These are phyloP conservation scores for Trifolium pratense DNA, from an alignment of 306 rosid genomes.

Conservation along the genomic window DNA sequence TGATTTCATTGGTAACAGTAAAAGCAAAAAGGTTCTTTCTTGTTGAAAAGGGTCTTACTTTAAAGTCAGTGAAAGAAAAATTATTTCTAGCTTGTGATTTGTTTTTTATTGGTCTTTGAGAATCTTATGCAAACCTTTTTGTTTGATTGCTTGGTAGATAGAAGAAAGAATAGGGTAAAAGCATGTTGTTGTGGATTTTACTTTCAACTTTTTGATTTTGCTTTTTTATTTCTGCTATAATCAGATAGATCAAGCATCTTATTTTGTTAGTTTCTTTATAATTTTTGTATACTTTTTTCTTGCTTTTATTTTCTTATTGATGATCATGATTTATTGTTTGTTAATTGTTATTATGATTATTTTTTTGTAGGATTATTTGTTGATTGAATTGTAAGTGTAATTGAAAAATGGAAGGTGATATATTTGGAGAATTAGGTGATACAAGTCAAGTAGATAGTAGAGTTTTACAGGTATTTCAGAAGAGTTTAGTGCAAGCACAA, in stretches of 20 bases:
- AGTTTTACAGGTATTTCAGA: conserved; percentile 75
- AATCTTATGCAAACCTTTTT: conserved; percentile 50
- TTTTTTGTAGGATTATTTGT: conserved; percentile 53
- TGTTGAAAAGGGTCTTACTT: conserved; percentile 54
- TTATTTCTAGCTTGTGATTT: conserved; percentile 27
- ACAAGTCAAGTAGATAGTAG: conserved; percentile 70
- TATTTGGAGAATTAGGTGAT: conserved; percentile 65
- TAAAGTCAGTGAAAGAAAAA: conserved; percentile 42
- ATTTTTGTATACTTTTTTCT: conserved; percentile 5
- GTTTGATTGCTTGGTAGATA: conserved; percentile 55
- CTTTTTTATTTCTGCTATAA: conserved; percentile 41
- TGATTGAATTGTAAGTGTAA: conserved; percentile 43
- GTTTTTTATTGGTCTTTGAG: conserved; percentile 39
- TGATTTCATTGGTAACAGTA: conserved; percentile 41
- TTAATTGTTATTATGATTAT: background rate
- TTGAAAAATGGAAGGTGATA: conserved; percentile 74
- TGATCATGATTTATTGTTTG: background rate
- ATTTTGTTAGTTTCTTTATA: conserved; percentile 11
- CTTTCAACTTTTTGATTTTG: conserved; percentile 29
- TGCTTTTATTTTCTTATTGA: conserved; percentile 29
- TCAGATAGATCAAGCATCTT: conserved; percentile 39
- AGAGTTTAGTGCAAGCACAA: conserved; percentile 86
- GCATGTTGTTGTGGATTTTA: conserved; percentile 31
- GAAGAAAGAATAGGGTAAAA: conserved; percentile 47
- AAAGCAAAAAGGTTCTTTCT: conserved; percentile 48